A percentile compares a stretch with the other conserved stretches of the same genome.
Conservation (phyloP, 163 green algal genomes). For the Scenedesmus sp. region DNA sequence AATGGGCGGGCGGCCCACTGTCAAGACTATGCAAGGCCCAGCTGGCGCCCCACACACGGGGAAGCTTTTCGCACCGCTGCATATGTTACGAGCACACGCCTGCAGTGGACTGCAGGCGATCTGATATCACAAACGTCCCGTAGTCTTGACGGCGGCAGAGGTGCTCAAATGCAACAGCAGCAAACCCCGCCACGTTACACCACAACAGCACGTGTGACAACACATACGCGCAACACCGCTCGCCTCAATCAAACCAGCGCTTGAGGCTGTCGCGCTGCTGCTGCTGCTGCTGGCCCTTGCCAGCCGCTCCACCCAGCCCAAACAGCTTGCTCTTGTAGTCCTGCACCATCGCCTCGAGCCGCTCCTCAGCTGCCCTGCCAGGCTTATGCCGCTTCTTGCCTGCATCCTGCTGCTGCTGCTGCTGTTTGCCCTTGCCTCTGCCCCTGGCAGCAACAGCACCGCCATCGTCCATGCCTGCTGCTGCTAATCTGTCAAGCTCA, state of each 20-base stretch:
- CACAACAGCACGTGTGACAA: no score
- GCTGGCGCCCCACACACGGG: no score
- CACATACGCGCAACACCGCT: not conserved
- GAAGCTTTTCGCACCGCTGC: no score
- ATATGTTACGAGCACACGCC: no score
- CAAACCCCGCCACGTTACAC: no score
- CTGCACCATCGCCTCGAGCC: conserved; percentile 56
- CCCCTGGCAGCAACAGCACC: not conserved
- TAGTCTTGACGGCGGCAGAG: no score
- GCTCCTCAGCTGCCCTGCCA: conserved; percentile 38
- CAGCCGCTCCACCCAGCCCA: conserved; percentile 4
- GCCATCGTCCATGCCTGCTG: not conserved
- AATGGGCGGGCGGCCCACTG: no score
- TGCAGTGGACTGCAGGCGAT: no score
- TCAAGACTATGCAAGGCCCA: no score
- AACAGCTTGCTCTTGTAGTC: conserved; percentile 60
- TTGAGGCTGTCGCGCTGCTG: conserved; percentile 9
- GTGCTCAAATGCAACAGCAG: no score
- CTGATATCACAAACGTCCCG: no score
- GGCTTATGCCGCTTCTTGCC: conserved; percentile 43
- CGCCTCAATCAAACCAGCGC: conserved; percentile 36
- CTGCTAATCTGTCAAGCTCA: conserved; percentile 42
- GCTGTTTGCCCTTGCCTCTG: not conserved
- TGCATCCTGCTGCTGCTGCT: conserved; percentile 9
- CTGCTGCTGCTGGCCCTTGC: conserved; percentile 8